Evolutionary conservation across 495 filamentous ascomycete species (phyloP), one percentile per base, ranked within the genome.

Genomic region (Chaetomium fimeti): DNA sequence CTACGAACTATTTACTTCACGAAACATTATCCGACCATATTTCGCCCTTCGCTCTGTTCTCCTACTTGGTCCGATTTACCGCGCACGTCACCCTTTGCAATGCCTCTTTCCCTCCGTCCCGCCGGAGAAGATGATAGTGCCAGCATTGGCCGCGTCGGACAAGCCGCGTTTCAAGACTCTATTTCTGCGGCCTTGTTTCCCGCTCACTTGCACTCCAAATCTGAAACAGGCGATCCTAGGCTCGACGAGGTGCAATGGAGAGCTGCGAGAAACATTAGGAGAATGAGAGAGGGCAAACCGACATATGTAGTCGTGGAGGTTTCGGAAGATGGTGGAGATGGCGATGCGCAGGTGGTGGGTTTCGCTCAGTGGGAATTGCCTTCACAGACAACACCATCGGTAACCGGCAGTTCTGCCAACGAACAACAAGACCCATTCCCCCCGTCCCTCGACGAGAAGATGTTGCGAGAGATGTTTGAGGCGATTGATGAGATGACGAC

Each of bases 321-420:
- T 2, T 25, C 53, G 8, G 63, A 68, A 16, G 43, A 57, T 1
- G 53, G 36, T 6, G 52, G n/a, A n/a, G n/a, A 16, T 29, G 36
- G 52, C 1, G 13, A 45, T 1, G 69, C 63, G 29, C 54, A 40
- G 2, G 54, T 74, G 1, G 52, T 71, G 0, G 72, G 68, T 1
- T 72, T 66, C n/a, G 64, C 66, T 3, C 72, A 74, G 47, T 74
- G 72, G 72, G 63, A 69, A 12, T 16, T 32, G 48, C 72, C 72
- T 5, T 16, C 36, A 5, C n/a, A 49, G 18, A 1, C 24, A 54
- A 28, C 18, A 47, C 1, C 49, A 32, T 0, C 28, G 15, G 1
- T 24, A 16, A 1, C 20, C 9, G 28, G 40, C 0, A 59, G 22
- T 16, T 49, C 53, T 1, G 24, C 54, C 16, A 54, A 6, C 4